A percentile compares a stretch with the other conserved stretches of the same genome.
phyloP scores from a whole-genome alignment of 2,329 filamentous ascomycete genomes.

The Cryoendolithus antarcticus region DNA sequence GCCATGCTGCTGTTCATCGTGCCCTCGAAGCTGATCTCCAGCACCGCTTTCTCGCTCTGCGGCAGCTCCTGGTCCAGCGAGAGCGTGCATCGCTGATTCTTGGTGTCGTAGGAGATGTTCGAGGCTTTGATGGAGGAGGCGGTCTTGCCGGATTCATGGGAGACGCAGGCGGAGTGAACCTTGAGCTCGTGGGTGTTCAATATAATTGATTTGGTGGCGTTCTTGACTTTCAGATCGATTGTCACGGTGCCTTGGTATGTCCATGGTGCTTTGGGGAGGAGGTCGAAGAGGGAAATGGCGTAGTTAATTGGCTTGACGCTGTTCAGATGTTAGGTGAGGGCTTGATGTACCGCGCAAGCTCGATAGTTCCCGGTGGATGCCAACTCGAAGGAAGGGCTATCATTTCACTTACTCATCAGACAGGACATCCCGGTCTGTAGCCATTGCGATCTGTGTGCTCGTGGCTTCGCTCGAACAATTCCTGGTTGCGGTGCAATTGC shows the following conservation, averaged over 20 bases:
- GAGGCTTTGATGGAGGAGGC: constrained; percentile 48
- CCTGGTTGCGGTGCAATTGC: constrained; percentile 4
- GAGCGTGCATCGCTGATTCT: constrained; percentile 71
- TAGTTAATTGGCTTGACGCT: constrained; percentile 80
- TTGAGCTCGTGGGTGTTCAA: constrained; percentile 80
- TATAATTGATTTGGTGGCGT: constrained; percentile 61
- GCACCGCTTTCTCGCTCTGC: constrained; percentile 49
- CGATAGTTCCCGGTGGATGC: too few species aligned
- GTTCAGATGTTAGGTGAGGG: too few species aligned
- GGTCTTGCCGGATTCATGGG: constrained; percentile 45
- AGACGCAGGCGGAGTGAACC: constrained; percentile 54
- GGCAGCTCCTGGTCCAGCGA: constrained; percentile 62
- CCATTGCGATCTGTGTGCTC: constrained; percentile 28
- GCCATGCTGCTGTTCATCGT: constrained; percentile 88
- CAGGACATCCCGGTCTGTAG: constrained; percentile 34
- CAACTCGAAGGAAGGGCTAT: too few species aligned
- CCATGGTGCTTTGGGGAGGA: constrained; percentile 62
- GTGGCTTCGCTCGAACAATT: constrained; percentile 20
- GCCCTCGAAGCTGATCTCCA: constrained; percentile 65
- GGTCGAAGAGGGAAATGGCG: constrained; percentile 63
- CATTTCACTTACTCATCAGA: constrained; percentile 27
- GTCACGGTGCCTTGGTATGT: constrained; percentile 75
- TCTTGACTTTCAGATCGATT: constrained; percentile 62
- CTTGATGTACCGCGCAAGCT: too few species aligned
- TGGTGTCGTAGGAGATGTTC: constrained; percentile 66